A percentile compares a stretch with the other conserved stretches of the same genome.
Evolutionary conservation across 352 stramenopile genomes (phyloP).

Genomic region (Peronospora tabacina): DNA sequence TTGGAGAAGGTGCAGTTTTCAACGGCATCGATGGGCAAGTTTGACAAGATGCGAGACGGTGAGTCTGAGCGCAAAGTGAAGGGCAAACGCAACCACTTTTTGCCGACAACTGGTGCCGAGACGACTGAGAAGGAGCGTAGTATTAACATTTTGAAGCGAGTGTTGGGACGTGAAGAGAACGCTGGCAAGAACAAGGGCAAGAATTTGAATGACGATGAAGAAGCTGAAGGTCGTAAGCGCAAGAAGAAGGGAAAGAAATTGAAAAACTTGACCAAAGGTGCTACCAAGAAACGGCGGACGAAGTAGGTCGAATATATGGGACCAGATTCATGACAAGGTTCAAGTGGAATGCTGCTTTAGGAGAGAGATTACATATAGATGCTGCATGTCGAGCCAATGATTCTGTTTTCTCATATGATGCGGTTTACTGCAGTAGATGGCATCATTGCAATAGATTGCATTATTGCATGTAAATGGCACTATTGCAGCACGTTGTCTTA

Average conservation of each 20-base stretch:
- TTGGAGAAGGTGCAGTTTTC: conserved; percentile 89
- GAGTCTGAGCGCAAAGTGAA: conserved; percentile 87
- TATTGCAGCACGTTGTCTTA: background rate
- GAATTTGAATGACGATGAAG: conserved; percentile 45
- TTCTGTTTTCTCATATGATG: background rate
- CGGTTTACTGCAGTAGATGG: background rate
- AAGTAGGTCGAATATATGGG: conserved; percentile 29
- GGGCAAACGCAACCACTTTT: conserved; percentile 79
- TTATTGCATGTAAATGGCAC: background rate
- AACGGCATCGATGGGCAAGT: conserved; percentile 91
- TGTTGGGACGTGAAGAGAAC: conserved; percentile 72
- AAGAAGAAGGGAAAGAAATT: conserved; percentile 63
- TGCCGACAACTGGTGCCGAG: conserved; percentile 63
- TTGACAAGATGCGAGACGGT: conserved; percentile 90
- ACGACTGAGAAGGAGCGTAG: conserved; percentile 74
- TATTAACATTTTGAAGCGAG: conserved; percentile 68
- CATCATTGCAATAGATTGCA: background rate
- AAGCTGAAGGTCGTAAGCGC: conserved; percentile 40
- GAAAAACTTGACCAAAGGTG: conserved; percentile 69
- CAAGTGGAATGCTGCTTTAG: conserved; percentile 7
- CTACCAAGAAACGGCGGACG: conserved; percentile 51
- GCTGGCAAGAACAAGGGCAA: conserved; percentile 67
- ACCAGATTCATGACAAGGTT: conserved; percentile 8
- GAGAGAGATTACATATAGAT: conserved; percentile 32
- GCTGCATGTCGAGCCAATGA: conserved; percentile 15